A percentile compares a stretch with the other conserved stretches of the same genome.
Evolutionary conservation across 495 filamentous ascomycete genomes (phyloP).

Genomic region (Corynascus novoguineensis): DNA sequence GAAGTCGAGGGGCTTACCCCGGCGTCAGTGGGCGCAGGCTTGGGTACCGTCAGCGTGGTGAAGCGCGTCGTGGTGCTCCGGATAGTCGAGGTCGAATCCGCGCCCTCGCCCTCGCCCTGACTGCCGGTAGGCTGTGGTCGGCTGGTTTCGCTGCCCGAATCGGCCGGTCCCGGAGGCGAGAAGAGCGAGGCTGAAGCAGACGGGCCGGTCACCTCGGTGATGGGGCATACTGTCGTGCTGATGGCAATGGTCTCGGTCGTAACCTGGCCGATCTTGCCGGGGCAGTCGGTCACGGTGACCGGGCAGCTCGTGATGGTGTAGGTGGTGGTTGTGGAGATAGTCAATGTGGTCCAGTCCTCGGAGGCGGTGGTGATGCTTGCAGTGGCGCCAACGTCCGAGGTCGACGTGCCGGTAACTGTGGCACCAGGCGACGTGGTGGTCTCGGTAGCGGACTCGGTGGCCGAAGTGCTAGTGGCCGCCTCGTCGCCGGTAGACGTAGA

Average conservation of each 20-base stretch:
- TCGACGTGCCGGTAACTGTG: neutral
- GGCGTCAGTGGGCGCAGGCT: constrained; percentile 9
- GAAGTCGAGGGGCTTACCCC: neutral
- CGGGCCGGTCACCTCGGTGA: constrained; percentile 23
- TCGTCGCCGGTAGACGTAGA: neutral
- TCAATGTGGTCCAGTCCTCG: constrained; percentile 23
- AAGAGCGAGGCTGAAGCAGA: constrained; percentile 10
- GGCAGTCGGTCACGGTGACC: constrained; percentile 53
- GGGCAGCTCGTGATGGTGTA: constrained; percentile 56
- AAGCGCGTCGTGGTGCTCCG: constrained; percentile 11
- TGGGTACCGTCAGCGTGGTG: constrained; percentile 26
- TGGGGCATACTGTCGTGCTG: constrained; percentile 43
- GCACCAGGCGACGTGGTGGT: neutral
- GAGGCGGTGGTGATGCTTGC: constrained; percentile 4
- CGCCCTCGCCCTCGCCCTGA: neutral
- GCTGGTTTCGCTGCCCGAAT: constrained; percentile 34
- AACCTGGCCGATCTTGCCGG: constrained; percentile 25
- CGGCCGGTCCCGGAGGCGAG: constrained; percentile 25
- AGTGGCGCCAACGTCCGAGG: neutral
- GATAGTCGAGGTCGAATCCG: constrained; percentile 10
- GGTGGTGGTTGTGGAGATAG: constrained; percentile 48
- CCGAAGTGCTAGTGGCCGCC: constrained; percentile 1
- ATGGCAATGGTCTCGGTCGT: constrained; percentile 37
- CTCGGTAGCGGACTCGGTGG: constrained; percentile 5
- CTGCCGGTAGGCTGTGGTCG: constrained; percentile 27